Evolutionary conservation across 148 eudicot species (phyloP).

Genomic region (Linanthus parryae): DNA sequence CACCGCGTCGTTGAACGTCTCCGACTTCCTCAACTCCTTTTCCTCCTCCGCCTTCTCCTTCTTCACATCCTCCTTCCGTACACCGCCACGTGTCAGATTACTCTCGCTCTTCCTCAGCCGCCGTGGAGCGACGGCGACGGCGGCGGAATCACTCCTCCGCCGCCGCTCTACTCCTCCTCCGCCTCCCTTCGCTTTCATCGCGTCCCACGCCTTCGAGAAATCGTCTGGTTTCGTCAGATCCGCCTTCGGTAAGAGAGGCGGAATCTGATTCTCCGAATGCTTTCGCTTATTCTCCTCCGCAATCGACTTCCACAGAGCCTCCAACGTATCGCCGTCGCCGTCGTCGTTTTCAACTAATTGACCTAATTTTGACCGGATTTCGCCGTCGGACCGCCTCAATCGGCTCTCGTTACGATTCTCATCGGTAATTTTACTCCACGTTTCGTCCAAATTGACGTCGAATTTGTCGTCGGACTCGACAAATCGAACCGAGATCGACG

Average conservation of each 20-base stretch:
- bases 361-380: too few species aligned
- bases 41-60: conserved; percentile 3
- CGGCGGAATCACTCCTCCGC: not conserved
- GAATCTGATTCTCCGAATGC: not conserved
- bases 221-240: conserved; percentile 11
- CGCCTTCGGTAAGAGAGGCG: not conserved
- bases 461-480: not conserved
- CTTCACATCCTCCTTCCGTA: not conserved
- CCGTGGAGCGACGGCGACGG: not conserved
- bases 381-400: too few species aligned
- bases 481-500: too few species aligned
- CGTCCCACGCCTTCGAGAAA: conserved; percentile 57
- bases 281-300: not conserved
- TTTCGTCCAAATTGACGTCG: not conserved
- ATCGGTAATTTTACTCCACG: too few species aligned
- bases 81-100: not conserved
- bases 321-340: conserved; percentile 1
- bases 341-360: too few species aligned
- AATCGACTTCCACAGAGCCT: not conserved
- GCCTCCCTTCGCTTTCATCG: conserved; percentile 38
- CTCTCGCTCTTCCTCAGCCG: conserved; percentile 25
- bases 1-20: conserved; percentile 38
- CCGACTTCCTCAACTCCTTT: conserved; percentile 49
- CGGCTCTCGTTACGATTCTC: too few species aligned
- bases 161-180: conserved; percentile 3